Evolutionary conservation across 2,329 filamentous ascomycete genomes (phyloP), one percentile per base, ranked within the genome.

Genomic region (Aureobasidium uvarum): DNA sequence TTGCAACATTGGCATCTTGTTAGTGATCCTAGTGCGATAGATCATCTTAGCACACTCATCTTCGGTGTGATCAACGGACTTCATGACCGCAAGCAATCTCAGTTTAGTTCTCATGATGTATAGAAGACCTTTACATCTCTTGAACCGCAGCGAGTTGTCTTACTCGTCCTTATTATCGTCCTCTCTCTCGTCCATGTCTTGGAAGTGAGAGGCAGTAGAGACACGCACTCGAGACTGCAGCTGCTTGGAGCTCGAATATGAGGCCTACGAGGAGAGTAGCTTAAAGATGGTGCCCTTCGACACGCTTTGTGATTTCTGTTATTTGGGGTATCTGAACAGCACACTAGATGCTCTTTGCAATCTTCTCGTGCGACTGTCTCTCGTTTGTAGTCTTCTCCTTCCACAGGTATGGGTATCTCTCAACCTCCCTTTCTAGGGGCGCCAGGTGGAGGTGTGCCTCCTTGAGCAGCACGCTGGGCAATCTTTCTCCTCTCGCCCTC

Each of bases 401-500:
- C 10, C 10, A 7, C 1, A 36, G 3, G 16, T 39, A 39, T 11
- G 46, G 43, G 23, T 51, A 36, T 48, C 5, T 52, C 28, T 66
- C 64, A 66, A 48, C 64, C 64, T 36, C 64, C 64, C 48, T 66
- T 66, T 55, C 55, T 54, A 5, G 36, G 64, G 8, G 36, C 56
- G 16, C 55, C 55, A 23, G 64, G 46, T 1, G 64, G 52, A 13
- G 64, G 45, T 18, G 46, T 39, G n/a, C 20, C 43, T 43, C 58
- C 65, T 14, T 33, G 43, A 54, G 63, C 46, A 41, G 56, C 58
- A 14, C 58, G 33, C 20, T 46, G 59, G 18, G 69, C 72, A 46
- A 77, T 68, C 72, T 81, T 82, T 70, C 76, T 75, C 70, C 76
- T 75, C 70, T 79, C 79, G 64, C 77, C 78, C 67, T 81, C 80